Evolutionary conservation across 768 basidiomycete species (phyloP).

Genomic region (Cubamyces lactineus): DNA sequence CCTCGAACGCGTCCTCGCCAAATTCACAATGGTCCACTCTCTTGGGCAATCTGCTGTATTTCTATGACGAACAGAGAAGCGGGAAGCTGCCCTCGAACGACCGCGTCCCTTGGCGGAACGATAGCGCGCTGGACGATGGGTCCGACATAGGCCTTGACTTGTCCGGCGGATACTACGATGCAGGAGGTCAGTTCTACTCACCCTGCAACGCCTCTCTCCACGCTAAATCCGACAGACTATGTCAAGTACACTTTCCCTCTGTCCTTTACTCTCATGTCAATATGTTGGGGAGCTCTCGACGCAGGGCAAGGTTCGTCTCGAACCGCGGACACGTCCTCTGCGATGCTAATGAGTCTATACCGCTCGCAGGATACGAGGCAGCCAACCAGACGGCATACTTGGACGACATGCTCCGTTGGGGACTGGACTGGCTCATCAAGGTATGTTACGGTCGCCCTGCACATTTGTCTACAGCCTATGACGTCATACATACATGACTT

Average conservation of each 20-base stretch:
- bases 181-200: constrained; percentile 62
- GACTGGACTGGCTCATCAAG: constrained; percentile 90
- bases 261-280: constrained; percentile 82
- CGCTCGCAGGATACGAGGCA: constrained; percentile 81
- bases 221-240: constrained; percentile 73
- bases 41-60: constrained; percentile 80
- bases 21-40: constrained; percentile 84
- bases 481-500: constrained; percentile 15
- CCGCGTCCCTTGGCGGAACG: constrained; percentile 87
- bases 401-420: constrained; percentile 91
- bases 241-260: constrained; percentile 88
- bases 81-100: constrained; percentile 70
- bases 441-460: constrained; percentile 41
- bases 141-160: constrained; percentile 73
- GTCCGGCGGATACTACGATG: constrained; percentile 90
- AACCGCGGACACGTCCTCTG: neutral
- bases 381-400: constrained; percentile 90
- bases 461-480: neutral
- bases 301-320: constrained; percentile 66
- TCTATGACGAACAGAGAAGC: constrained; percentile 91
- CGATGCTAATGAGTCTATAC: neutral
- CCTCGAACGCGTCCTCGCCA: constrained; percentile 35
- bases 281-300: constrained; percentile 90
- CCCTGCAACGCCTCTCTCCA: neutral
- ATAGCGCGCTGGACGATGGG: constrained; percentile 79